phyloP scores from a whole-genome alignment of 148 eudicot genomes.

The Arctostaphylos glauca region DNA sequence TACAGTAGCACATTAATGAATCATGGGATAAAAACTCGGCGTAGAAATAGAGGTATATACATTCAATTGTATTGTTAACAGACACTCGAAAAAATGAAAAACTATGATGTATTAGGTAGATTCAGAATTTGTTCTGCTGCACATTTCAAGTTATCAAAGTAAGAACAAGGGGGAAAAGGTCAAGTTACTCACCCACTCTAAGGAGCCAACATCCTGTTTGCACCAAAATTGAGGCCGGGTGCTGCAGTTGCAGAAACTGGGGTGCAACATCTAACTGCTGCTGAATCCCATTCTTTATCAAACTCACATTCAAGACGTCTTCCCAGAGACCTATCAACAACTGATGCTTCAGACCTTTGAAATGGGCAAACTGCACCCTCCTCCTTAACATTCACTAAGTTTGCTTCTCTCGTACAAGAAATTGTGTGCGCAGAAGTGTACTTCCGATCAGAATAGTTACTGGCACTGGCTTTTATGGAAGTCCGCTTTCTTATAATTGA shows the following conservation, averaged over 20 bases:
- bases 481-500: constrained; percentile 66
- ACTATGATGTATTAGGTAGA: not conserved
- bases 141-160: not conserved
- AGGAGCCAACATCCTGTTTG: constrained; percentile 32
- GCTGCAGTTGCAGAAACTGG: constrained; percentile 35
- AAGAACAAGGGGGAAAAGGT: not conserved
- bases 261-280: constrained; percentile 26
- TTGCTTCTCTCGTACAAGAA: constrained; percentile 5
- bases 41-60: not conserved
- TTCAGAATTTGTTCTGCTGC: not conserved
- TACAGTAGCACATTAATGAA: not conserved
- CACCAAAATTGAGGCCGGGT: constrained; percentile 23
- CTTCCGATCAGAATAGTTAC: constrained; percentile 1
- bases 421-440: constrained; percentile 15
- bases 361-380: constrained; percentile 13
- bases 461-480: constrained; percentile 18
- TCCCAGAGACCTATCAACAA: constrained; percentile 35
- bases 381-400: constrained; percentile 12
- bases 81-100: not conserved
- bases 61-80: not conserved
- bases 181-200: constrained; percentile 28
- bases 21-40: not conserved
- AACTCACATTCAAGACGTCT: constrained; percentile 62
- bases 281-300: constrained; percentile 56
- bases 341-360: constrained; percentile 22